A percentile compares a stretch with the other conserved stretches of the same genome.
phyloP scores from a whole-genome alignment of 768 basidiomycete genomes.

The Dendrothele bispora region DNA sequence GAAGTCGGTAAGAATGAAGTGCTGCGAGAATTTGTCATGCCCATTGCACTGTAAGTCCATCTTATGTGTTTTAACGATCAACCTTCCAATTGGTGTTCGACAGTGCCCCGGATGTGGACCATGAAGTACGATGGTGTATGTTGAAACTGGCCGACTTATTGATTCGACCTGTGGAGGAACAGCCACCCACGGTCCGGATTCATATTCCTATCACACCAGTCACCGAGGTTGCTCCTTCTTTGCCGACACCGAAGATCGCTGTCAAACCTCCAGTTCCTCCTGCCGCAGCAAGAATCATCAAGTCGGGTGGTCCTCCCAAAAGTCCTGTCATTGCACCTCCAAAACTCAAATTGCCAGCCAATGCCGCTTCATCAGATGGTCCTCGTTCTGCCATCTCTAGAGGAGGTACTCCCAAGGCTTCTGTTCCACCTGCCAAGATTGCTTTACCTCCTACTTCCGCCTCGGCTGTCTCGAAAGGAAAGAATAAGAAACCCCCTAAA shows the following conservation, averaged over 20 bases:
- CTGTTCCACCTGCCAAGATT: background rate
- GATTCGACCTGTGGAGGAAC: slow-evolving; percentile 80
- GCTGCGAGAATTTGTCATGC: slow-evolving; percentile 78
- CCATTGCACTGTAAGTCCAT: slow-evolving; percentile 69
- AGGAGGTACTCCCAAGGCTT: slow-evolving; percentile 17
- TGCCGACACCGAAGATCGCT: slow-evolving; percentile 53
- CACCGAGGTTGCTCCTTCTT: slow-evolving; percentile 54
- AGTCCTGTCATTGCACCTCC: slow-evolving; percentile 44
- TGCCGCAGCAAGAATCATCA: slow-evolving; percentile 18
- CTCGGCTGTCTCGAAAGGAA: slow-evolving; percentile 27
- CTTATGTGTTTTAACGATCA: background rate
- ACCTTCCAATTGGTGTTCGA: slow-evolving; percentile 5
- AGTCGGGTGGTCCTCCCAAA: slow-evolving; percentile 36
- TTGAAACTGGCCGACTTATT: slow-evolving; percentile 90
- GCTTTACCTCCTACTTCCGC: slow-evolving; percentile 22
- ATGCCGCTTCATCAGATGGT: slow-evolving; percentile 15
- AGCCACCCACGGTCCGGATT: slow-evolving; percentile 82
- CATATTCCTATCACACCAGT: slow-evolving; percentile 77
- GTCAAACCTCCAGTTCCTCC: slow-evolving; percentile 37
- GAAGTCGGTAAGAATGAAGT: slow-evolving; percentile 81
- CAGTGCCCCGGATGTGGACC: slow-evolving; percentile 76
- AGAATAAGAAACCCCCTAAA: slow-evolving; percentile 17
- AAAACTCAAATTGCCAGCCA: slow-evolving; percentile 59
- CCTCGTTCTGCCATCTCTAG: slow-evolving; percentile 15
- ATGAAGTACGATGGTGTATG: slow-evolving; percentile 88